A percentile compares a stretch with the other conserved stretches of the same genome.
These are phyloP conservation scores for Apiospora sp. DNA, from an alignment of 2,329 filamentous ascomycete species.

Conservation along the genomic window DNA sequence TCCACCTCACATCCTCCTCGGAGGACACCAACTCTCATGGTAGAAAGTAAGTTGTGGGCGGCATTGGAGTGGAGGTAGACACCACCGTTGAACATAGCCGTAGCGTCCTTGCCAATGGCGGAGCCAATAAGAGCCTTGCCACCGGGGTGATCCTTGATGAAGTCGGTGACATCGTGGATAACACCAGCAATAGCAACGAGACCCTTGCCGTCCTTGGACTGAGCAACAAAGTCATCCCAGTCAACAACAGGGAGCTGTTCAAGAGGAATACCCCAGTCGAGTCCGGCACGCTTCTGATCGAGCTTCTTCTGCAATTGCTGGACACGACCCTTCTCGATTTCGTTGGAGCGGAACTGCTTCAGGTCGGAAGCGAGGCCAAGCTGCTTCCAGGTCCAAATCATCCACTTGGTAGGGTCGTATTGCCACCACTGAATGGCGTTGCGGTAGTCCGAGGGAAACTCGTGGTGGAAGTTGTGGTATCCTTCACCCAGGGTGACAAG, in stretches of 20 bases:
- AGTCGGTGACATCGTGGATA: slow-evolving; percentile 70
- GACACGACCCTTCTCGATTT: slow-evolving; percentile 73
- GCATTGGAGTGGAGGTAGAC: slow-evolving; percentile 74
- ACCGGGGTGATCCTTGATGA: slow-evolving; percentile 74
- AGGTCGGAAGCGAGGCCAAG: slow-evolving; percentile 72
- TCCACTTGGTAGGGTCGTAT: slow-evolving; percentile 77
- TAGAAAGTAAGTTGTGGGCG: slow-evolving; percentile 72
- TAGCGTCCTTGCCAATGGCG: slow-evolving; percentile 71
- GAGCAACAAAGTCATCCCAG: slow-evolving; percentile 72
- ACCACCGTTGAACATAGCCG: slow-evolving; percentile 74
- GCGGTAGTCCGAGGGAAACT: slow-evolving; percentile 75
- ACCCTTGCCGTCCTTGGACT: slow-evolving; percentile 68
- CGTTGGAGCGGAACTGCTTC: slow-evolving; percentile 72
- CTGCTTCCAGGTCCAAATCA: slow-evolving; percentile 73
- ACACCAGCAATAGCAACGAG: slow-evolving; percentile 69
- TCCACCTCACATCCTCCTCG: slow-evolving; percentile 73
- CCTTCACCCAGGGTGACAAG: slow-evolving; percentile 73
- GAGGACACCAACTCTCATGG: slow-evolving; percentile 72
- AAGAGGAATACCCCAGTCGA: slow-evolving; percentile 72
- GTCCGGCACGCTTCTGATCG: slow-evolving; percentile 67
- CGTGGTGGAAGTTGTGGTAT: slow-evolving; percentile 79
- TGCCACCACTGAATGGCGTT: slow-evolving; percentile 76
- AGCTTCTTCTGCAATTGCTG: slow-evolving; percentile 75
- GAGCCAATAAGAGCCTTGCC: slow-evolving; percentile 71
- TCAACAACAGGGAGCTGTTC: slow-evolving; percentile 50